A percentile compares a stretch with the other conserved stretches of the same genome.
Evolutionary conservation across 2,329 filamentous ascomycete species (phyloP).

Genomic region (Thermoascus crustaceus): DNA sequence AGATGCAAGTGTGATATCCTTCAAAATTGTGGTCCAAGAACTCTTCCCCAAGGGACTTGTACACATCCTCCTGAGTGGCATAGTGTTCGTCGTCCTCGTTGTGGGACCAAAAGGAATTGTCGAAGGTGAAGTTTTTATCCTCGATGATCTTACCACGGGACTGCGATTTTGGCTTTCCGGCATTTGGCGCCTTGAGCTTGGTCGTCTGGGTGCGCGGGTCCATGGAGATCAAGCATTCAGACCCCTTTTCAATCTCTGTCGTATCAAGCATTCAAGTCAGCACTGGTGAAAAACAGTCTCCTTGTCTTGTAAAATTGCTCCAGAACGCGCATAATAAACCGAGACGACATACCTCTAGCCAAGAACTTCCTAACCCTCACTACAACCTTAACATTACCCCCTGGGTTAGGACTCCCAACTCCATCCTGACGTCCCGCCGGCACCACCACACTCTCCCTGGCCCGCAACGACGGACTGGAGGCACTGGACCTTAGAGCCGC

Average conservation of each 20-base stretch:
- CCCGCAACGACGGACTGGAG: constrained; percentile 69
- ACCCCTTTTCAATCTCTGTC: constrained; percentile 69
- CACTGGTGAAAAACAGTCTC: no score
- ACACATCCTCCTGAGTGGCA: constrained; percentile 85
- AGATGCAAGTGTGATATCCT: constrained; percentile 98
- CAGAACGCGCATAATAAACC: constrained; percentile 4
- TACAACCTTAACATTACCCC: constrained; percentile 74
- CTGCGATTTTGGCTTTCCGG: constrained; percentile 52
- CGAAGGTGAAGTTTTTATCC: constrained; percentile 89
- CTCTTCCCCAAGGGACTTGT: constrained; percentile 88
- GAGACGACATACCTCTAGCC: constrained; percentile 54
- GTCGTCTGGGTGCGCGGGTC: constrained; percentile 79
- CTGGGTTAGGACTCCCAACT: constrained; percentile 44
- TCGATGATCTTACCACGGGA: constrained; percentile 64
- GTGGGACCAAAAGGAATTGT: constrained; percentile 98
- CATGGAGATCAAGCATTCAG: constrained; percentile 86
- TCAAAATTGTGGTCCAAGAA: constrained; percentile 99
- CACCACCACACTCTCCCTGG: constrained; percentile 59
- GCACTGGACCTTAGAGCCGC: constrained; percentile 51
- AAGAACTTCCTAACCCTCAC: constrained; percentile 74
- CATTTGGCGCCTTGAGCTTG: constrained; percentile 62
- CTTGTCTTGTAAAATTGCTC: neutral
- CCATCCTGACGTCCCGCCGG: constrained; percentile 40
- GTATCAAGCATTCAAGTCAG: constrained; percentile 17
- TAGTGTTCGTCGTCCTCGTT: constrained; percentile 72